Conservation (phyloP, 2,329 filamentous ascomycete species). For the Aspergillus japonicus region DNA sequence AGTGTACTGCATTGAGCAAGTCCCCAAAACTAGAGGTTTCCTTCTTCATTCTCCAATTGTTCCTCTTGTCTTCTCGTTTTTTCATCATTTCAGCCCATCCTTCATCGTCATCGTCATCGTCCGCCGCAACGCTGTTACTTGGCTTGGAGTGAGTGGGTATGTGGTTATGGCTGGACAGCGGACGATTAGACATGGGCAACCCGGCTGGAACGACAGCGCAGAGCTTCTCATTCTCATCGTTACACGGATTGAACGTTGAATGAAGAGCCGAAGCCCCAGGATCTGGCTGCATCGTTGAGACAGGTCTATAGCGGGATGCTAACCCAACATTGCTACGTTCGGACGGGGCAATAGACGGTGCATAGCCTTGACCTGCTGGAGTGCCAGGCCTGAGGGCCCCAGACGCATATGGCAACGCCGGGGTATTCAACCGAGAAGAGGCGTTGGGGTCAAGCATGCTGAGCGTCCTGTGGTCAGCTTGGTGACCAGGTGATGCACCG, state of each 20-base stretch:
- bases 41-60: slow-evolving; percentile 47
- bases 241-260: slow-evolving; percentile 37
- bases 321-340: slow-evolving; percentile 93
- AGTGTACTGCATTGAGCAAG: slow-evolving; percentile 39
- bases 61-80: slow-evolving; percentile 51
- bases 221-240: slow-evolving; percentile 34
- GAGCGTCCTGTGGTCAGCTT: slow-evolving; percentile 63
- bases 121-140: slow-evolving; percentile 22
- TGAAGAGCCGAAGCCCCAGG: slow-evolving; percentile 33
- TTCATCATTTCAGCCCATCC: slow-evolving; percentile 54
- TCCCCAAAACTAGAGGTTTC: slow-evolving; percentile 37
- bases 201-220: slow-evolving; percentile 22
- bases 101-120: slow-evolving; percentile 51
- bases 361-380: slow-evolving; percentile 55
- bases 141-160: slow-evolving; percentile 17
- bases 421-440: slow-evolving; percentile 38
- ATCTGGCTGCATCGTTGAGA: slow-evolving; percentile 62
- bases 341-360: slow-evolving; percentile 89
- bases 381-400: slow-evolving; percentile 26
- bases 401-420: slow-evolving; percentile 36
- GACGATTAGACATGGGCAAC: slow-evolving; percentile 28
- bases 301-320: slow-evolving; percentile 85
- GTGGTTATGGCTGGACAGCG: slow-evolving; percentile 27
- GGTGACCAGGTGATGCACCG: slow-evolving; percentile 17
- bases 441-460: slow-evolving; percentile 74